These are phyloP conservation scores for Pelargonium nanum DNA, from an alignment of 345 rosid species.

Conservation along the genomic window DNA sequence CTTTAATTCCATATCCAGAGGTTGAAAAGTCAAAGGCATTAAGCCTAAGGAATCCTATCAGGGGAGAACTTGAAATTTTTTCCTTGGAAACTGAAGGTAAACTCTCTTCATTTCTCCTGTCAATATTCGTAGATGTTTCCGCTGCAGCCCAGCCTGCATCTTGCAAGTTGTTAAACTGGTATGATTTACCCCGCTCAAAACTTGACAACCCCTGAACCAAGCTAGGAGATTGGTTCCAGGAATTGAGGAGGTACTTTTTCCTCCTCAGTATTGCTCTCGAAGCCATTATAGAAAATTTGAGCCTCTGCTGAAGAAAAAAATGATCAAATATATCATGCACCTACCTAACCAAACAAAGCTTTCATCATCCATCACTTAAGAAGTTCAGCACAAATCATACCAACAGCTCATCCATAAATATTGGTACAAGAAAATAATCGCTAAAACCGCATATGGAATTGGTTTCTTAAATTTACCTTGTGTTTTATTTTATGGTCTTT, in stretches of 20 bases:
- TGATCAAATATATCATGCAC: not conserved
- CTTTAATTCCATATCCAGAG: conserved; percentile 29
- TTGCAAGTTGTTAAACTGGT: conserved; percentile 13
- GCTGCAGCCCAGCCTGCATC: conserved; percentile 14
- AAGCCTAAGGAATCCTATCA: conserved; percentile 13
- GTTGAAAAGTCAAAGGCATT: conserved; percentile 19
- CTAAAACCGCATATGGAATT: not conserved
- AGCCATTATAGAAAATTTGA: conserved; percentile 37
- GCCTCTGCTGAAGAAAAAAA: too few relatives aligned
- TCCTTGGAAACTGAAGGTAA: conserved; percentile 22
- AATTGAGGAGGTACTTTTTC: conserved; percentile 30
- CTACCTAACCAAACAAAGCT: not conserved
- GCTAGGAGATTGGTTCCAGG: conserved; percentile 25
- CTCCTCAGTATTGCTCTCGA: conserved; percentile 52
- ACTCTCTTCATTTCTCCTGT: conserved; percentile 18
- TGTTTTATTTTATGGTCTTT: not conserved
- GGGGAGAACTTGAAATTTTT: conserved; percentile 6
- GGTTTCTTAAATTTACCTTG: too few relatives aligned
- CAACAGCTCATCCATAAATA: not conserved
- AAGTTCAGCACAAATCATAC: not conserved
- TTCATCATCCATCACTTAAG: not conserved
- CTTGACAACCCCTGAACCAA: conserved; percentile 28
- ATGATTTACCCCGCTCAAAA: conserved; percentile 23
- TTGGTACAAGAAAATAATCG: not conserved
- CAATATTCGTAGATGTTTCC: conserved; percentile 14